Base-by-base conservation (phyloP, 768 basidiomycete species). In the Trametes cingulata region DNA sequence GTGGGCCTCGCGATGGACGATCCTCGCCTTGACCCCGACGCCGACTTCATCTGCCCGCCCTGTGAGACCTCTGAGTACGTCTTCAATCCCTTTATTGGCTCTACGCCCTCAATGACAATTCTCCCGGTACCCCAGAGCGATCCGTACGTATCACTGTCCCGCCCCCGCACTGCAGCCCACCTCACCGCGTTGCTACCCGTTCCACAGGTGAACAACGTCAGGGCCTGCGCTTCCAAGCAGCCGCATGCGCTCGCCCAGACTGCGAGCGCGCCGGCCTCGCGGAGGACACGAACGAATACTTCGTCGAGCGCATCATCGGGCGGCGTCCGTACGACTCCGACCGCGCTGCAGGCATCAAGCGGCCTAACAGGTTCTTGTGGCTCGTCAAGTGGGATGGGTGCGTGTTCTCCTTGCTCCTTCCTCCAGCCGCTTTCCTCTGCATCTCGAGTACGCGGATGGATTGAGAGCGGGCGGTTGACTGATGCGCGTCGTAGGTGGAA, bases 351-450 rank as follows among this genome's bases (percentile, higher is more conserved):
- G 48, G 35, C 25, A 10, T 55, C 37, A 41, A 22, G 10, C 33
- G 25, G 22, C 40, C 48, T 7, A 29, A 20, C 8, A 27, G 53
- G 1, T 68, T 63, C 55, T 35, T 66, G 43, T 68, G 63, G 65
- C 55, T 68, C 12, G 63, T 65, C 19, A 68, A 65, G 49, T 68
- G 65, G 67, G 52, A 62, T 15, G 65, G 64, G 67, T 68, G 40
- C 33, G 67, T 62, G 0, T 17, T 22, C 19, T 20, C 41, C 20
- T 36, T 33, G 2, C 24, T 13, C 45, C 15, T 15, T 17, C 33
- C 0, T 35, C 25, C 20, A n/a, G 8, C 29, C n/a, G 2, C 24
- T 19, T 19, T 39, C 33, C 20, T 25, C 8, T 37, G 15, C 27
- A 2, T 41, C 25, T 27, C 19, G 19, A n/a, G 3, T 10, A 37